Evolutionary conservation across 169 alveolate species (phyloP), one percentile per base, ranked within the genome.

Genomic region (Plasmodium gonderi): DNA sequence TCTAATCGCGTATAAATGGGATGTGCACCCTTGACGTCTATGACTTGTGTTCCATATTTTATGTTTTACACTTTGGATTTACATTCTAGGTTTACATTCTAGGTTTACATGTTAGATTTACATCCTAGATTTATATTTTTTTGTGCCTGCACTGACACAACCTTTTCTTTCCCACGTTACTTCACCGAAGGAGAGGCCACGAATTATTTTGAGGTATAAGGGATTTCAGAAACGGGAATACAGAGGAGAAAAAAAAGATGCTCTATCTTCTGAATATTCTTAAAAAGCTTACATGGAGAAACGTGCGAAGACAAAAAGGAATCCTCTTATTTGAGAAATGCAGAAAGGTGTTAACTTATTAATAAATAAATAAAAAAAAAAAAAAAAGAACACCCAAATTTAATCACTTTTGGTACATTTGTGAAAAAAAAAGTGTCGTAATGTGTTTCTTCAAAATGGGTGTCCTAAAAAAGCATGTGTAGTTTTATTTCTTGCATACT

Each of bases 171-270:
- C 17, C 75, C 29, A 45, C 42, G 33, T 67, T 29, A 33, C 26
- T 69, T 17, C 23, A 49, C 65, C 45, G 33, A 44, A 85, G 92
- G 85, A 74, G 60, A 54, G 49, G 8, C 87, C 92, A 14, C 2
- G 44, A 23, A 85, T 85, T 26, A 17, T 85, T 65, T 74, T 85
- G 67, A 72, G 92, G 29, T 85, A 85, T 72, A 85, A 85, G 45
- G 92, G 92, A 74, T 85, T 85, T 74, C 92, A 85, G 67, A 26
- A 74, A 72, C 36, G 42, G 23, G 9, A 8, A 29, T 82, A 82
- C n/a, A 82, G 38, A 11, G 36, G 29, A 17, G 17, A 29, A 47
- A 36, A 65, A 79, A 64, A 29, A 29, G 12, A 36, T 38, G 4
- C 29, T 40, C 14, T 17, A 11, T 5, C n/a, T 75, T 75, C 72